Evolutionary conservation across 2,329 filamentous ascomycete genomes (phyloP), one percentile per base, ranked within the genome.

Genomic region (Colletotrichum musae): DNA sequence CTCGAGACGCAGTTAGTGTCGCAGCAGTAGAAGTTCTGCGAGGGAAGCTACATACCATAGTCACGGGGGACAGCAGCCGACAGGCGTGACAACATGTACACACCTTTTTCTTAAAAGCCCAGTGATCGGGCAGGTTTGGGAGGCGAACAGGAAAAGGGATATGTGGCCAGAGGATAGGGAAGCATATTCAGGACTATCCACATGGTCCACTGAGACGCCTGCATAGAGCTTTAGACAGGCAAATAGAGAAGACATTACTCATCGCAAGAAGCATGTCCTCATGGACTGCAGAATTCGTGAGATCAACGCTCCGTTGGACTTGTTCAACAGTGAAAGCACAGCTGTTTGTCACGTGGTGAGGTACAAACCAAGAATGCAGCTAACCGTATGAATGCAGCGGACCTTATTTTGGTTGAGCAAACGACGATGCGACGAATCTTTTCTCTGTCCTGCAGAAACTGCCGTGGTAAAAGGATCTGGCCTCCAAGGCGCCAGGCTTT

Each of bases 331-430:
- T 59, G 53, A 52, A 58, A 54, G 50, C 48, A 67, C 58, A 67
- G 45, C 51, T 72, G 70, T 72, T 72, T 72, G 70, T 72, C 70
- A 72, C 70, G 70, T 72, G 68, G 43, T 50, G 58, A 59, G 63
- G 51, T 63, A 72, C 68, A 64, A 58, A 64, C 56, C 59, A 57
- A 62, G 54, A 58, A 65, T 72, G 70, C 70, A 72, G 70, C 50
- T 71, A 72, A 68, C 70, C 70, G 70, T 32, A 26, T 53, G 58
- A 62, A 58, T 54, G 57, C 63, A 59, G 53, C 70, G 68, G 68
- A 72, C 47, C 68, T 70, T 68, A 71, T 64, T 68, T 64, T 24
- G 36, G 54, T 70, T 45, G 45, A 60, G 70, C 70, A 72, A 72
- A 72, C 70, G 64, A 61, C 58, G 67, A 63, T 52, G 41, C 64